Conservation (phyloP, 805 yeast species). For the Yamadazyma scolyti region DNA sequence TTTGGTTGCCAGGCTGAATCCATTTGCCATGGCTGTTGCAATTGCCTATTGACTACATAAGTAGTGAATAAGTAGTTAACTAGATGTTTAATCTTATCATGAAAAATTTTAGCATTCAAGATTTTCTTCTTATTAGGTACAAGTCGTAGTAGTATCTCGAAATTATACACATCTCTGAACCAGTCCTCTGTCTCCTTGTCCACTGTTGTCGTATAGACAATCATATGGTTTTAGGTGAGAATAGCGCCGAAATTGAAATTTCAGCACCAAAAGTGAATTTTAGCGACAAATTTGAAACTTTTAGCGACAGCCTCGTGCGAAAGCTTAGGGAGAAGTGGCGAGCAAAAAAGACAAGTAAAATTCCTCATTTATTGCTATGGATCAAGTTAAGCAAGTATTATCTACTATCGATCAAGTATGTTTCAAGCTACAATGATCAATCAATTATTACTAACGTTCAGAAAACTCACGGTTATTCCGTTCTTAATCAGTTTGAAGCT, state of each 20-base stretch:
- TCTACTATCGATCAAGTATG: constrained; percentile 46
- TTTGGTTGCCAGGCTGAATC: constrained; percentile 4
- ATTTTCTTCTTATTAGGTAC: constrained; percentile 40
- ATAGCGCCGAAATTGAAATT: too few relatives aligned
- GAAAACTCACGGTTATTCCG: constrained; percentile 27
- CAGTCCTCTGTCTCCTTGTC: constrained; percentile 10
- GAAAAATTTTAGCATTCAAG: constrained; percentile 31
- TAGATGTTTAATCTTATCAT: constrained; percentile 36
- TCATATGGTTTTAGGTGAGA: too few relatives aligned
- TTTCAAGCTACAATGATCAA: too few relatives aligned
- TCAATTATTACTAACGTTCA: constrained; percentile 13
- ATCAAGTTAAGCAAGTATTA: constrained; percentile 45
- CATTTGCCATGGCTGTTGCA: constrained; percentile 5
- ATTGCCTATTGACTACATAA: constrained; percentile 33
- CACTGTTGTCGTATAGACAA: constrained; percentile 14
- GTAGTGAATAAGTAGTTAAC: constrained; percentile 44
- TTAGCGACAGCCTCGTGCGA: too few relatives aligned
- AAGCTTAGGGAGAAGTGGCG: too few relatives aligned
- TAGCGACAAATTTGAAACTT: too few relatives aligned
- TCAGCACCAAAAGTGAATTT: too few relatives aligned
- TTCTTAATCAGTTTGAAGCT: constrained; percentile 35
- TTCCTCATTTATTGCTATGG: constrained; percentile 14
- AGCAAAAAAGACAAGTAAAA: too few relatives aligned
- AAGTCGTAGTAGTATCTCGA: constrained; percentile 47
- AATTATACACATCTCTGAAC: constrained; percentile 35